Percentiles rank a stretch among this genome's conserved stretches.
These are phyloP conservation scores for Serendipita sp. DNA, from an alignment of 1,284 basidiomycete species.

Conservation along the genomic window DNA sequence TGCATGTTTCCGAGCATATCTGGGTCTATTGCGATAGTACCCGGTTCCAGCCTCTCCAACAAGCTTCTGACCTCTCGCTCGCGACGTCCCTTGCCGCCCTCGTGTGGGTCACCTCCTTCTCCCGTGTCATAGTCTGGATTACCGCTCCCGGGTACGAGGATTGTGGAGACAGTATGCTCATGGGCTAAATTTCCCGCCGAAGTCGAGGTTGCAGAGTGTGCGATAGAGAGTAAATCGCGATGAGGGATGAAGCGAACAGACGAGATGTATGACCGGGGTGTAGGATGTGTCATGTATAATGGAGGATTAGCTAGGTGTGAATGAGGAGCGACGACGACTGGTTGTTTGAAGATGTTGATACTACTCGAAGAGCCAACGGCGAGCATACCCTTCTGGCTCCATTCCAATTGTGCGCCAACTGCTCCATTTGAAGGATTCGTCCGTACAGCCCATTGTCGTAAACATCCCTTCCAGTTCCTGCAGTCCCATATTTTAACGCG, in stretches of 20 bases:
- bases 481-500: constrained; percentile 92
- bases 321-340: constrained; percentile 44
- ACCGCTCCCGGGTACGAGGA: constrained; percentile 84
- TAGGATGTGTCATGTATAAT: constrained; percentile 73
- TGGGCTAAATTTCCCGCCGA: constrained; percentile 27
- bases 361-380: constrained; percentile 69
- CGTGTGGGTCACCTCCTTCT: constrained; percentile 84
- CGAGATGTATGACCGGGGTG: constrained; percentile 53
- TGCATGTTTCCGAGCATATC: constrained; percentile 67
- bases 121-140: constrained; percentile 90
- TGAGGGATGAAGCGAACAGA: constrained; percentile 77
- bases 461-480: constrained; percentile 81
- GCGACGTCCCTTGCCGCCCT: constrained; percentile 65
- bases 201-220: constrained; percentile 22
- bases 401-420: constrained; percentile 48
- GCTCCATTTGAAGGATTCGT: constrained; percentile 24
- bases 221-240: constrained; percentile 80
- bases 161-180: constrained; percentile 59
- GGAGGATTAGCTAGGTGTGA: constrained; percentile 40
- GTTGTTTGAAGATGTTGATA: constrained; percentile 71
- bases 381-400: constrained; percentile 72
- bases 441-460: constrained; percentile 67
- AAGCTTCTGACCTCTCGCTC: constrained; percentile 87
- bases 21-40: constrained; percentile 85
- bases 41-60: constrained; percentile 86